Conservation (phyloP, 2,329 filamentous ascomycete species). For the Sporothrix globosa region DNA sequence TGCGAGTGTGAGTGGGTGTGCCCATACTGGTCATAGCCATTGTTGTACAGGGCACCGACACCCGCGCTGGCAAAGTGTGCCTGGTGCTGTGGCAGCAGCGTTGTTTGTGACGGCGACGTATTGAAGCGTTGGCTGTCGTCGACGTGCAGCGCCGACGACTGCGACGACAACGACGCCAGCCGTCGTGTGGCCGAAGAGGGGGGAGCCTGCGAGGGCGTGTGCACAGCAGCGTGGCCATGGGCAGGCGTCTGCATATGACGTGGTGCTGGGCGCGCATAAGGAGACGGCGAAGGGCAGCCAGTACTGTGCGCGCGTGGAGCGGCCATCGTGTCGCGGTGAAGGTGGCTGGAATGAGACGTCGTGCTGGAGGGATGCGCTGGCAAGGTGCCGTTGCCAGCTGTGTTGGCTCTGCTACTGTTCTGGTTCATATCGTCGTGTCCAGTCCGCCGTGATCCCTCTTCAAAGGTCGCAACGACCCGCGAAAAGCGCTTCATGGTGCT, state of each 20-base stretch:
- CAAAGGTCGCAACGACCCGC: slow-evolving; percentile 17
- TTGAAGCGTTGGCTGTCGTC: slow-evolving; percentile 7
- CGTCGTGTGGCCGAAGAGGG: not conserved
- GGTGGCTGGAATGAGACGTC: not conserved
- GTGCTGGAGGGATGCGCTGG: not conserved
- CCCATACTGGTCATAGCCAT: not conserved
- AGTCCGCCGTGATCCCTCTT: not conserved
- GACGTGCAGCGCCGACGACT: not conserved
- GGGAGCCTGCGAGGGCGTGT: not conserved
- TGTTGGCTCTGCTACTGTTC: not conserved
- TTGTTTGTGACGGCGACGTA: not conserved
- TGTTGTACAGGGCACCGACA: not conserved
- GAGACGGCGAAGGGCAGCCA: not conserved
- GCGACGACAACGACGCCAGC: not conserved
- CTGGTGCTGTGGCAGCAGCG: not conserved
- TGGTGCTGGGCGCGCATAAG: not conserved
- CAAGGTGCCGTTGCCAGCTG: not conserved
- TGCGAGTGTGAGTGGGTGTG: not conserved
- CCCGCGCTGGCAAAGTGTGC: not conserved
- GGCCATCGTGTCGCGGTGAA: not conserved
- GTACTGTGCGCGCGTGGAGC: not conserved
- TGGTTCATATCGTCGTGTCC: not conserved
- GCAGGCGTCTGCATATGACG: not conserved
- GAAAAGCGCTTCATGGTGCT: slow-evolving; percentile 28
- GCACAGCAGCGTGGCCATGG: not conserved